Evolutionary conservation across 2,329 filamentous ascomycete species (phyloP).

Genomic region (Byssochlamys sp.): DNA sequence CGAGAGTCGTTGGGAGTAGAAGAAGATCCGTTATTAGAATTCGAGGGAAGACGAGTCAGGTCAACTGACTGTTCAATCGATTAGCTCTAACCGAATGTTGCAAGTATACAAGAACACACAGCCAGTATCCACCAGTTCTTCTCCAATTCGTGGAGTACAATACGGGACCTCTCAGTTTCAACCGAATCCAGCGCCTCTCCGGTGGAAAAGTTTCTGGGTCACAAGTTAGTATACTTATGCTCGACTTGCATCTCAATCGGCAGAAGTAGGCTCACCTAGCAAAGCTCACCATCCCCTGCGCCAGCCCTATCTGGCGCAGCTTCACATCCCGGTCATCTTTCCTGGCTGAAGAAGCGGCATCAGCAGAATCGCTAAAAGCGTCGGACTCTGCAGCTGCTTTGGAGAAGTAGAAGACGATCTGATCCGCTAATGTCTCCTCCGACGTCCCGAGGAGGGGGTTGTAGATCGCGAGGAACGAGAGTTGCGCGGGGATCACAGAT

Average conservation of each 20-base stretch:
- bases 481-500: slow-evolving; percentile 62
- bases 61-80: slow-evolving; percentile 57
- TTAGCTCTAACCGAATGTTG: slow-evolving; percentile 2
- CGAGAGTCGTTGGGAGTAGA: slow-evolving; percentile 33
- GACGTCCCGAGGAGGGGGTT: slow-evolving; percentile 69
- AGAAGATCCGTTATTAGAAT: slow-evolving; percentile 35
- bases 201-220: slow-evolving; percentile 63
- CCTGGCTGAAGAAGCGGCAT: slow-evolving; percentile 16
- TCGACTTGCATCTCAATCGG: slow-evolving; percentile 4
- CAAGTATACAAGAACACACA: slow-evolving; percentile 38
- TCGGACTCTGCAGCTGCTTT: slow-evolving; percentile 13
- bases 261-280: slow-evolving; percentile 46
- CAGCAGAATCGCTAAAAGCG: not conserved
- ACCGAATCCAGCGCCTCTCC: slow-evolving; percentile 70
- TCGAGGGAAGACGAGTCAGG: slow-evolving; percentile 61
- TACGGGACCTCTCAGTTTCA: slow-evolving; percentile 79
- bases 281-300: slow-evolving; percentile 93
- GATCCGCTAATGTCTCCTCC: slow-evolving; percentile 65
- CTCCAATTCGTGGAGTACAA: slow-evolving; percentile 80
- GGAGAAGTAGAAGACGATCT: slow-evolving; percentile 90
- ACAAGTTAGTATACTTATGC: slow-evolving; percentile 8
- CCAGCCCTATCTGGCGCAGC: slow-evolving; percentile 83
- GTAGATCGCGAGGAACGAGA: slow-evolving; percentile 89
- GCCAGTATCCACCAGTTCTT: slow-evolving; percentile 90
- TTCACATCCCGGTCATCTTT: slow-evolving; percentile 71